Conservation (phyloP, 768 basidiomycete genomes). For the Mrakia blollopis region DNA sequence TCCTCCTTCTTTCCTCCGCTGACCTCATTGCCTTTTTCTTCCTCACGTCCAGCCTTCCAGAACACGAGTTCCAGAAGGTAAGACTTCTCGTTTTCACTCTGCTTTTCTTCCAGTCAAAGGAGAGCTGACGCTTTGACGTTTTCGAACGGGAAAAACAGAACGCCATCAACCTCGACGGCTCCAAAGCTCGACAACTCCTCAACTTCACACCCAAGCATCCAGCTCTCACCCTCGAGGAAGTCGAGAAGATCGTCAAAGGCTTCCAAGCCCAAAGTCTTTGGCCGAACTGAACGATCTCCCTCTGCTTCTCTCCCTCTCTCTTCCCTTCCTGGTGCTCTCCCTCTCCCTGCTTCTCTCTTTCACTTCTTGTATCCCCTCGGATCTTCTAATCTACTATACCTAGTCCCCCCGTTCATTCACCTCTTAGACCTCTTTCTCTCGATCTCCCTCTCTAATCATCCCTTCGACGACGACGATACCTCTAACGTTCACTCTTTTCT, state of each 20-base stretch:
- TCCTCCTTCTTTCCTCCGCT: not conserved
- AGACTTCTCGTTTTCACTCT: not conserved
- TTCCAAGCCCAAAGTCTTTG: constrained; percentile 18
- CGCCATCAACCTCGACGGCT: constrained; percentile 29
- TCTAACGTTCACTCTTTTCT: too few species aligned
- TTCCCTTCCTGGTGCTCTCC: not conserved
- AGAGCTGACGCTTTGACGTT: too few species aligned
- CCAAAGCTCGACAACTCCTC: constrained; percentile 8
- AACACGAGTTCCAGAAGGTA: constrained; percentile 29
- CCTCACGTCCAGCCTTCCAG: not conserved
- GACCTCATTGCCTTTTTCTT: not conserved
- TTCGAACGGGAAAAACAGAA: not conserved
- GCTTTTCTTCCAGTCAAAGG: not conserved
- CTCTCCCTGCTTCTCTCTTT: too few species aligned
- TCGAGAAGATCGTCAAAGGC: constrained; percentile 17
- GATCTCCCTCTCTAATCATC: not conserved
- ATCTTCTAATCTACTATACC: too few species aligned
- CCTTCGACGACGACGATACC: too few species aligned
- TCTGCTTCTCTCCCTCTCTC: not conserved
- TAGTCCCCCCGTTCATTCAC: too few species aligned
- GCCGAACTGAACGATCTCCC: not conserved
- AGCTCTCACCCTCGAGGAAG: constrained; percentile 14
- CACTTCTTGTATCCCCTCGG: too few species aligned
- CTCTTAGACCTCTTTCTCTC: not conserved
- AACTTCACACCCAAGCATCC: constrained; percentile 7